Conservation (phyloP, 257 asterid genomes). For the Schizonepeta tenuifolia region DNA sequence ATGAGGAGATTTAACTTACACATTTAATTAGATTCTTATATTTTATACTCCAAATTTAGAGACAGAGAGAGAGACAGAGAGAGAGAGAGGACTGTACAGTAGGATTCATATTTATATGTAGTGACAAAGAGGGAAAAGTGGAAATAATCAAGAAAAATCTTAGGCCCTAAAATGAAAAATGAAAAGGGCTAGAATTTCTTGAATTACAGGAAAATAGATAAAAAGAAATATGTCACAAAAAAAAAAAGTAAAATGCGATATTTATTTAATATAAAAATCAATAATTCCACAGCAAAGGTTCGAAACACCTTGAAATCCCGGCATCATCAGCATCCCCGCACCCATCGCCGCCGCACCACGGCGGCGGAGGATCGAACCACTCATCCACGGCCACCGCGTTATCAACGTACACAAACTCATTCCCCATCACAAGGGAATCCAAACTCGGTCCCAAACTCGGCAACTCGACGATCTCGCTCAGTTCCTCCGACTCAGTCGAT, state of each 20-base stretch:
- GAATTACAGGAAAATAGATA: neutral
- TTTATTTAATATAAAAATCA: slow-evolving; percentile 26
- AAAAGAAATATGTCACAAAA: neutral
- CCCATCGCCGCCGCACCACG: slow-evolving; percentile 37
- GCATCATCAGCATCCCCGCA: slow-evolving; percentile 31
- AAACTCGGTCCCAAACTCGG: slow-evolving; percentile 46
- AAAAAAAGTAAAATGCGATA: neutral
- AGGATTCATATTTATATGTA: neutral
- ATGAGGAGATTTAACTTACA: no score
- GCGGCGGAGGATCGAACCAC: slow-evolving; percentile 51
- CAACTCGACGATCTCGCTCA: slow-evolving; percentile 49
- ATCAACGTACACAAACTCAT: slow-evolving; percentile 43
- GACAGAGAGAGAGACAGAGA: neutral
- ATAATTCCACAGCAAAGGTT: slow-evolving; percentile 60
- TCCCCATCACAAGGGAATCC: slow-evolving; percentile 42
- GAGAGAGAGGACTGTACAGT: slow-evolving; percentile 18
- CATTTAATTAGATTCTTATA: no score
- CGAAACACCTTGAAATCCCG: slow-evolving; percentile 47
- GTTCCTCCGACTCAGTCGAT: slow-evolving; percentile 42
- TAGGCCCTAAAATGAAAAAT: slow-evolving; percentile 34
- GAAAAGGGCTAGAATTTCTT: slow-evolving; percentile 29
- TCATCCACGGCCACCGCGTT: slow-evolving; percentile 40
- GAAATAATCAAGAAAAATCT: neutral
- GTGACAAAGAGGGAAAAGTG: neutral
- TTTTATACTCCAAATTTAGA: no score